A percentile compares a stretch with the other conserved stretches of the same genome.
Conservation (phyloP, 352 stramenopile species). For the Pythium volutum region DNA sequence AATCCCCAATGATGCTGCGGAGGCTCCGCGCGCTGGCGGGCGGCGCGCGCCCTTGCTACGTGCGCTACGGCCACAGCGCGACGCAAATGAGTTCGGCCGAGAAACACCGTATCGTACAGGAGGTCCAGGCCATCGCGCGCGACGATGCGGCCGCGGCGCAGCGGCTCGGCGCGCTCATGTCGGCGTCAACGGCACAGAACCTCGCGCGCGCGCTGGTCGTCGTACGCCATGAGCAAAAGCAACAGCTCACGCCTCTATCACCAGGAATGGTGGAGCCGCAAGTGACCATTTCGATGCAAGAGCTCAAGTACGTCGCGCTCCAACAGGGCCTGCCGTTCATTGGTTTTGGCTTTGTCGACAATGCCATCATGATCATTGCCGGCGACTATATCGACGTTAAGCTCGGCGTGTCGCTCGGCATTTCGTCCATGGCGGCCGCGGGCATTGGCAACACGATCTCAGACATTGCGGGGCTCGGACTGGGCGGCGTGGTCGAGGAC, state of each 20-base stretch:
- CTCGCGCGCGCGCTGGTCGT: slow-evolving; percentile 41
- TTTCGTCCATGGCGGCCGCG: slow-evolving; percentile 85
- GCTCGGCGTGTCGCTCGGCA: slow-evolving; percentile 75
- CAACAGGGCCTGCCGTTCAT: slow-evolving; percentile 91
- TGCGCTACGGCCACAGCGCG: slow-evolving; percentile 23
- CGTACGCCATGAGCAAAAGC: slow-evolving; percentile 22
- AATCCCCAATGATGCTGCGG: not conserved
- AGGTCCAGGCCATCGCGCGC: slow-evolving; percentile 37
- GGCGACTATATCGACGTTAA: slow-evolving; percentile 87
- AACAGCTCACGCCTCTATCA: slow-evolving; percentile 8
- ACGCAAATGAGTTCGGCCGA: slow-evolving; percentile 28
- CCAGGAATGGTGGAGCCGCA: not conserved
- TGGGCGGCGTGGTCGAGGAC: slow-evolving; percentile 83
- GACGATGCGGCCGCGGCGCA: slow-evolving; percentile 25
- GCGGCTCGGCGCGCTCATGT: slow-evolving; percentile 40
- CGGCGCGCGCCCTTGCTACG: not conserved
- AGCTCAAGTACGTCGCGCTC: slow-evolving; percentile 65
- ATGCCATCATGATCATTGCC: slow-evolving; percentile 93
- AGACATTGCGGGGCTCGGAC: slow-evolving; percentile 56
- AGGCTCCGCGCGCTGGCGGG: not conserved
- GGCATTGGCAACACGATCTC: slow-evolving; percentile 86
- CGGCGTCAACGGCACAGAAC: slow-evolving; percentile 46
- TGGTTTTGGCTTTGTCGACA: slow-evolving; percentile 98
- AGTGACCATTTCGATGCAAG: slow-evolving; percentile 36
- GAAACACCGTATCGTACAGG: slow-evolving; percentile 37